Evolutionary conservation across 305 asterid species (phyloP), one percentile per base, ranked within the genome.

Genomic region (Fraxinus xanthoxyloides): DNA sequence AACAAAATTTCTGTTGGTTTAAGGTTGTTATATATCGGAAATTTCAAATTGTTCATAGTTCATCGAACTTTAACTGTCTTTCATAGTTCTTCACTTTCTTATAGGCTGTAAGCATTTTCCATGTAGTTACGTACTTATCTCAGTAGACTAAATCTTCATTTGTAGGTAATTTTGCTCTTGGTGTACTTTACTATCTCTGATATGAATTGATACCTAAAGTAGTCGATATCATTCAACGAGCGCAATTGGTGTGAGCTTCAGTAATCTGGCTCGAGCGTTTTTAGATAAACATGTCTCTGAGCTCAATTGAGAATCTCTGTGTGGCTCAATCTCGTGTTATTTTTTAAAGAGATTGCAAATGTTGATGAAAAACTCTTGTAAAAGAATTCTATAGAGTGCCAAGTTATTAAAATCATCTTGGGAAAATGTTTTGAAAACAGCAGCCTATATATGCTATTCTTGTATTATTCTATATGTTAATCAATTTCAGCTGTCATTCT

Each of bases 251-350:
- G 85, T 79, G 72, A 87, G 88, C 84, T 93, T 95, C 83, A 82
- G 94, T 78, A 93, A 92, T 89, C 82, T 93, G 3, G 99, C 99
- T 59, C 93, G 72, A 87, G 92, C 97, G 72, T 93, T 95, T 85
- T 35, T 35, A 35, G 6, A 35, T 35, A 35, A 35, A 35, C 9
- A 6, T 35, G 38, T 35, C 38, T 35, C 38, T 0, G 38, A 35
- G 38, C 7, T 35, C 7, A 35, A 35, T 6, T 35, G 9, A 35
- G 6, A 35, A 9, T 35, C 38, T 35, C 38, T 1, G 1, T 35
- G 38, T 35, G 38, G 38, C 38, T 5, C 0, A 35, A 35, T 35
- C 38, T 35, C 9, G 24, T 56, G 21, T 56, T 17, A n/a, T 56
- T 10, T 56, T 17, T 56, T 19, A 56, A 17, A 17, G 21, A 17